Conservation (phyloP, 768 basidiomycete species). For the Coprinellus micaceus region DNA sequence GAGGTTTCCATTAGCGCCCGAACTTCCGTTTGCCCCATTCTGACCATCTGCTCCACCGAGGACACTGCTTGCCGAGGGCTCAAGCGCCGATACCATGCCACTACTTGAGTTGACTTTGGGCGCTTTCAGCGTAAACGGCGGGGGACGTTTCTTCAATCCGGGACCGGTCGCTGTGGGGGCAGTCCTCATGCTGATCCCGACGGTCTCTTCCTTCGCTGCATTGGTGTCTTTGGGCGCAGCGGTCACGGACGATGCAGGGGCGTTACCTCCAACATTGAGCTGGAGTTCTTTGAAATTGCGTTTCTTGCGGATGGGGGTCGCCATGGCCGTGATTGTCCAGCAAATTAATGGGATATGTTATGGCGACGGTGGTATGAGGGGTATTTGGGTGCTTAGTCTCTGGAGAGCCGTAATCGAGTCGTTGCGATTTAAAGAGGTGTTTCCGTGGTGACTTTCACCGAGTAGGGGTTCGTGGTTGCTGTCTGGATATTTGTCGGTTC, state of each 20-base stretch:
- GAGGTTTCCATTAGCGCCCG: constrained; percentile 38
- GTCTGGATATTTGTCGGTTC: not conserved
- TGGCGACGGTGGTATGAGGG: not conserved
- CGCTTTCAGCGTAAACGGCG: constrained; percentile 78
- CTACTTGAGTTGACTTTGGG: constrained; percentile 53
- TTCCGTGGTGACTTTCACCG: not conserved
- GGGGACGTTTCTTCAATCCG: constrained; percentile 67
- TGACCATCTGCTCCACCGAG: not conserved
- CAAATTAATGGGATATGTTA: constrained; percentile 2
- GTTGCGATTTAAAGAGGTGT: not conserved
- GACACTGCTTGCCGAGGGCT: constrained; percentile 14
- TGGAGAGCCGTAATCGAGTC: not conserved
- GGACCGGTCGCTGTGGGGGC: constrained; percentile 38
- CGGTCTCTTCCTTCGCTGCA: constrained; percentile 33
- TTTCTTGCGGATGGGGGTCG: constrained; percentile 74
- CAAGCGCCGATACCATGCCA: constrained; percentile 33
- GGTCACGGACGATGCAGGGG: constrained; percentile 14
- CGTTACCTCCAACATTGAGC: constrained; percentile 52
- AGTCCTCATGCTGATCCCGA: constrained; percentile 34
- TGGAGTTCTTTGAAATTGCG: constrained; percentile 87
- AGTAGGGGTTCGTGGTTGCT: not conserved
- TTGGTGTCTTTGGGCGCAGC: constrained; percentile 16
- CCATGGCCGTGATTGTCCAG: constrained; percentile 28
- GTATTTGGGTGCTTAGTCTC: not conserved
- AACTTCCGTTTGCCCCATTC: not conserved